These are phyloP conservation scores for Scutellaria galericulata DNA, from an alignment of 257 asterid species.

Conservation along the genomic window DNA sequence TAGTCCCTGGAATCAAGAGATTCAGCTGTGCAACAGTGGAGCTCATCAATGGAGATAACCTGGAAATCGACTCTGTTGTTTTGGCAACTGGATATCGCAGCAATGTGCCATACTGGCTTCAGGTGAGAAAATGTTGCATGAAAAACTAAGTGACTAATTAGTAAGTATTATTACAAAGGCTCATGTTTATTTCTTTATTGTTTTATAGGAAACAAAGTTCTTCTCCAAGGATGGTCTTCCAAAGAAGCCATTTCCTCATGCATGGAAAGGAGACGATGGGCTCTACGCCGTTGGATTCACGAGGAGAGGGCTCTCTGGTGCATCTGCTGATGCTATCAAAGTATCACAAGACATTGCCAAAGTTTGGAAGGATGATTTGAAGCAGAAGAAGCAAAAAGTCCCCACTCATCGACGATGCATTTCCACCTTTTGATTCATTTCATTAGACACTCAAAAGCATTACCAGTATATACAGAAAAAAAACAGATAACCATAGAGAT, in stretches of 20 bases:
- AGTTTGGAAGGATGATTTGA: slow-evolving; percentile 58
- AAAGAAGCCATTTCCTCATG: slow-evolving; percentile 58
- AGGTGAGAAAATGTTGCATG: slow-evolving; percentile 31
- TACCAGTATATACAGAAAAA: slow-evolving; percentile 4
- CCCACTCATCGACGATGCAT: slow-evolving; percentile 62
- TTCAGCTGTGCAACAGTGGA: slow-evolving; percentile 48
- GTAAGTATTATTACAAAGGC: too few relatives aligned
- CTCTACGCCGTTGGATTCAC: slow-evolving; percentile 72
- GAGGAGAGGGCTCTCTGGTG: slow-evolving; percentile 73
- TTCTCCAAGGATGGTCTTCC: slow-evolving; percentile 64
- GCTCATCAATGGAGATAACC: slow-evolving; percentile 51
- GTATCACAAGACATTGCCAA: slow-evolving; percentile 59
- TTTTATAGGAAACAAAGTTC: slow-evolving; percentile 39
- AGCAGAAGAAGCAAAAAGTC: slow-evolving; percentile 55
- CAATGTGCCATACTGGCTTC: slow-evolving; percentile 70
- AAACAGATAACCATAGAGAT: slow-evolving; percentile 46
- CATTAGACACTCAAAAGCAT: neutral
- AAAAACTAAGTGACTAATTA: too few relatives aligned
- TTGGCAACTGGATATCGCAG: slow-evolving; percentile 74
- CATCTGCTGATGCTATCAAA: slow-evolving; percentile 62
- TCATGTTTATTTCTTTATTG: too few relatives aligned
- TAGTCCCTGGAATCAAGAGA: slow-evolving; percentile 57
- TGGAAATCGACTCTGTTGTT: slow-evolving; percentile 56
- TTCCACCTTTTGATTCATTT: slow-evolving; percentile 48
- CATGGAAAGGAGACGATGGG: slow-evolving; percentile 73